These are phyloP conservation scores for Crithidia sp. DNA, from an alignment of 208 protist genomes.

Conservation along the genomic window DNA sequence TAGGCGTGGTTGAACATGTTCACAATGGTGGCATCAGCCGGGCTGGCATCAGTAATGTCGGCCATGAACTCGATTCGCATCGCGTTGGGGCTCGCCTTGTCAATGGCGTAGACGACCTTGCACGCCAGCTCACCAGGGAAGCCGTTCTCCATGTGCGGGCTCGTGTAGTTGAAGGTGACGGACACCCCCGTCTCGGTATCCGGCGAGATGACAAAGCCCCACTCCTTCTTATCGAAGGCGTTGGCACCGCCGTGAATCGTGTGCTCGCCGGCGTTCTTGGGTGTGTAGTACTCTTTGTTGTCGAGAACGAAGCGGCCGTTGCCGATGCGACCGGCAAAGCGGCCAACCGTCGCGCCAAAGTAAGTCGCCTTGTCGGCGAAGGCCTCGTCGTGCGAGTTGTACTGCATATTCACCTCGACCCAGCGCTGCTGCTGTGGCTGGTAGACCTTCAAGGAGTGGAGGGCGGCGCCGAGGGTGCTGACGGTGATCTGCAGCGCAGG, in stretches of 20 bases:
- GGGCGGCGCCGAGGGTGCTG: constrained; percentile 55
- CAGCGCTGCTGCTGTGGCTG: constrained; percentile 37
- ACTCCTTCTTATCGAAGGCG: constrained; percentile 58
- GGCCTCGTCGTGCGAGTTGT: constrained; percentile 54
- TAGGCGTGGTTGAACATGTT: constrained; percentile 74
- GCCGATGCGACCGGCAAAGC: constrained; percentile 54
- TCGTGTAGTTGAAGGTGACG: constrained; percentile 25
- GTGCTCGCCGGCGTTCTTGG: constrained; percentile 31
- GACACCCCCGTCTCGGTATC: constrained; percentile 46
- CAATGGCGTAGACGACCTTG: constrained; percentile 39
- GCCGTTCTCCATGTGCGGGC: constrained; percentile 58
- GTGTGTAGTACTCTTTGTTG: constrained; percentile 20
- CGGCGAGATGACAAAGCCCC: constrained; percentile 39
- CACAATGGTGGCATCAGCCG: constrained; percentile 42
- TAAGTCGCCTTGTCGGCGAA: constrained; percentile 42
- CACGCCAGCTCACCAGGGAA: constrained; percentile 44
- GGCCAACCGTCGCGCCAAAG: constrained; percentile 66
- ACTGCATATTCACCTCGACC: constrained; percentile 62
- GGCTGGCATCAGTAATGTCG: constrained; percentile 35
- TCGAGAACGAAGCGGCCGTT: constrained; percentile 16
- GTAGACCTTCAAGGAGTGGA: constrained; percentile 50
- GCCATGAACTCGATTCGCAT: constrained; percentile 41
- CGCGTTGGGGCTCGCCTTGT: constrained; percentile 23
- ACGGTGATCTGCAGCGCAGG: constrained; percentile 45
- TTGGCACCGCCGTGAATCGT: constrained; percentile 55